A percentile compares a stretch with the other conserved stretches of the same genome.
phyloP scores from a whole-genome alignment of 371 early-diverging fungal species.

The Circinella umbellata region DNA sequence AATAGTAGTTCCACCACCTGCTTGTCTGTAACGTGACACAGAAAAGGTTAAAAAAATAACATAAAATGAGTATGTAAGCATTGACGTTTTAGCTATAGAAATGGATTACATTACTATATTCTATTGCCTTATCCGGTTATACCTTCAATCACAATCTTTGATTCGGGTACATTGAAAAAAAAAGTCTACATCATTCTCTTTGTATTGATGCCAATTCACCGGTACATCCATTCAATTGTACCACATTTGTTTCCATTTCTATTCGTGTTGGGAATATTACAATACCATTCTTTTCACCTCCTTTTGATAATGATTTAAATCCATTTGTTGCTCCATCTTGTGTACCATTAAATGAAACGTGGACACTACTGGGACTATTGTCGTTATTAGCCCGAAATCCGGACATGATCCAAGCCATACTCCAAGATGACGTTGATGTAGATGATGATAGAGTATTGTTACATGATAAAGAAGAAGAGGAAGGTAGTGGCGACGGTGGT shows the following conservation, averaged over 20 bases:
- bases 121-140: background rate
- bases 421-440: slow-evolving; percentile 36
- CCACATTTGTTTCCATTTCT: slow-evolving; percentile 29
- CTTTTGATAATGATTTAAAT: slow-evolving; percentile 9
- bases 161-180: slow-evolving; percentile 35
- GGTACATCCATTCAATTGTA: slow-evolving; percentile 32
- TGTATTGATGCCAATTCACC: slow-evolving; percentile 26
- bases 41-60: slow-evolving; percentile 35
- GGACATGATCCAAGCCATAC: slow-evolving; percentile 49
- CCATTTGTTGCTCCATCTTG: background rate
- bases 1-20: slow-evolving; percentile 1
- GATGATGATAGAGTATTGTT: too few species aligned
- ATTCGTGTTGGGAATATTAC: slow-evolving; percentile 48
- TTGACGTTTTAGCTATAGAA: background rate
- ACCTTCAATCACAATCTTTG: slow-evolving; percentile 48
- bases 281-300: too few species aligned
- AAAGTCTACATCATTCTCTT: slow-evolving; percentile 32
- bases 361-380: slow-evolving; percentile 1
- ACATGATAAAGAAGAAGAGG: background rate
- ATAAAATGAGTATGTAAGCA: too few species aligned
- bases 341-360: slow-evolving; percentile 15
- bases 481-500: too few species aligned
- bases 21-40: slow-evolving; percentile 33
- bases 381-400: slow-evolving; percentile 27
- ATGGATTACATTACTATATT: too few species aligned